A percentile compares a stretch with the other conserved stretches of the same genome.
These are phyloP conservation scores for Colletotrichum musae DNA, from an alignment of 2,329 filamentous ascomycete genomes.

Conservation along the genomic window DNA sequence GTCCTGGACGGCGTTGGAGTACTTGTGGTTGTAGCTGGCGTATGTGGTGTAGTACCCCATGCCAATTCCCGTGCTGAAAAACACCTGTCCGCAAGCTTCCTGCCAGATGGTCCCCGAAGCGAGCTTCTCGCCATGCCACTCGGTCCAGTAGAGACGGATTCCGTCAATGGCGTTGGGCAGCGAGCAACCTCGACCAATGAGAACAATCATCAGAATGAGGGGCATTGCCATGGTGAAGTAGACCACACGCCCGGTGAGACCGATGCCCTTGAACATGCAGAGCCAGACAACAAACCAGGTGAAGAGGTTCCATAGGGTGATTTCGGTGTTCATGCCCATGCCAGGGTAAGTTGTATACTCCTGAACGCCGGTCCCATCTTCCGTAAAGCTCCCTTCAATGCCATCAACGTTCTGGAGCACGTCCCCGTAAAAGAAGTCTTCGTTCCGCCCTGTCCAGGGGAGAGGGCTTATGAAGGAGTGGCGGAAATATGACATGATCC, in stretches of 20 bases:
- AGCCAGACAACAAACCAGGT: conserved; percentile 71
- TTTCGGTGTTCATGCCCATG: conserved; percentile 63
- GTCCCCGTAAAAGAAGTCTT: conserved; percentile 54
- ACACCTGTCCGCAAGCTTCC: conserved; percentile 64
- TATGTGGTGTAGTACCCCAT: conserved; percentile 70
- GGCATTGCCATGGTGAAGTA: conserved; percentile 71
- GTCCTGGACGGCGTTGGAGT: conserved; percentile 68
- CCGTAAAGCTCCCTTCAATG: conserved; percentile 48
- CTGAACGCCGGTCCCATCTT: conserved; percentile 52
- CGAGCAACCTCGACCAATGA: conserved; percentile 64
- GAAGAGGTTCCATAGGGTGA: conserved; percentile 67
- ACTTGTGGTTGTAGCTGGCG: conserved; percentile 67
- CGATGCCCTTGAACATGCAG: conserved; percentile 70
- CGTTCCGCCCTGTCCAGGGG: conserved; percentile 62
- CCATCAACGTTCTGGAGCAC: conserved; percentile 45
- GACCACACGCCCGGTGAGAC: conserved; percentile 67
- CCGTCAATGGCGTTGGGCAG: conserved; percentile 66
- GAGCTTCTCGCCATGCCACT: conserved; percentile 60
- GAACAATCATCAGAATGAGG: conserved; percentile 65
- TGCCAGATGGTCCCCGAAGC: conserved; percentile 66
- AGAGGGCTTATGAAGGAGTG: conserved; percentile 65
- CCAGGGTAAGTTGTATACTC: conserved; percentile 60
- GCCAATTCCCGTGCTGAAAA: conserved; percentile 47
- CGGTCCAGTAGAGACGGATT: conserved; percentile 56
- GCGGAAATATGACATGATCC: conserved; percentile 71